Evolutionary conservation across 495 filamentous ascomycete species (phyloP), one percentile per base, ranked within the genome.

Genomic region (Lichina pygmaea): DNA sequence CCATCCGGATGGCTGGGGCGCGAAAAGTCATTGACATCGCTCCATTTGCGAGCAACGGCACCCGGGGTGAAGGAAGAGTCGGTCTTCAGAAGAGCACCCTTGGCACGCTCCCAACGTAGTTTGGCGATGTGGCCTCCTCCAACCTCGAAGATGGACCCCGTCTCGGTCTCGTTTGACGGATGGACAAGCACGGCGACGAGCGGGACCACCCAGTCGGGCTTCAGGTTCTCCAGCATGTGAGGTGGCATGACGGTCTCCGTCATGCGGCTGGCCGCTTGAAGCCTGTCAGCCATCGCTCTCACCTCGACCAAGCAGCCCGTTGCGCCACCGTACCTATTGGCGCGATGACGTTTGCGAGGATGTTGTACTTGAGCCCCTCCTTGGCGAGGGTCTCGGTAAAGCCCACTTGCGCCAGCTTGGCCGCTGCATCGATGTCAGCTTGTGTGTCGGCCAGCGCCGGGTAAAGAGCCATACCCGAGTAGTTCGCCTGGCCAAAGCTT

Each of bases 311-410:
- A 24, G 24, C 24, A 24, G 24, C 4, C 24, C 24, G 24, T 24
- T n/a, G 33, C 44, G 12, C 13, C 11, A 30, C 30, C 62, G 46
- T 66, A 68, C 66, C 66, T 54, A 97, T 86, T 42, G 89, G 89
- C 33, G 89, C 86, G 64, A 97, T 95, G 54, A 80, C 81, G 60
- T 97, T 97, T 66, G 72, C 72, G 55, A 93, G 63, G 52, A 97
- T 95, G 71, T 97, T 95, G 67, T 97, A 97, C 62, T 97, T 97
- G 53, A 74, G 68, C 50, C 89, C 89, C 65, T 97, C 89, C 66
- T 93, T 95, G 44, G 91, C 89, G 48, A 97, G 73, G 4, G 89
- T 92, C 70, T 97, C 89, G 15, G 89, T 94, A 67, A 97, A 97
- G 49, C 85, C 89, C 47, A 97, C 86, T 72, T 89, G 79, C 48